Conservation (phyloP, 2,329 filamentous ascomycete species). For the Colletotrichum costaricense region DNA sequence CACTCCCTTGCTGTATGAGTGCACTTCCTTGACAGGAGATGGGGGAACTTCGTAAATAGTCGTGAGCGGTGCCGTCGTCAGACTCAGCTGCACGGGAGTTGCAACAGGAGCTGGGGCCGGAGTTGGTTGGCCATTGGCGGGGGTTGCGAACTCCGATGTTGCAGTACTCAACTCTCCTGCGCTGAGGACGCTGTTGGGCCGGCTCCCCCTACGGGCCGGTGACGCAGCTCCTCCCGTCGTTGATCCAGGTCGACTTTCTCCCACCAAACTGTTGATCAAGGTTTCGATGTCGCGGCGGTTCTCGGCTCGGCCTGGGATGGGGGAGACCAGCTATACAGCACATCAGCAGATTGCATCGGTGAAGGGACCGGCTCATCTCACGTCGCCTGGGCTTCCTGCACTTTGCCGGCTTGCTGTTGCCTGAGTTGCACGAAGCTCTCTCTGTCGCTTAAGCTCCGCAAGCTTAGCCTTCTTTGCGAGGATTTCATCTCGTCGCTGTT, state of each 20-base stretch:
- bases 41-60: constrained; percentile 86
- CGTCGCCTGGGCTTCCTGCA: constrained; percentile 77
- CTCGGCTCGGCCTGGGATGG: constrained; percentile 76
- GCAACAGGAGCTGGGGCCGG: constrained; percentile 47
- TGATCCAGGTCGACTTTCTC: constrained; percentile 79
- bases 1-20: constrained; percentile 97
- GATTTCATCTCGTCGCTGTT: constrained; percentile 94
- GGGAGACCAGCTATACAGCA: constrained; percentile 63
- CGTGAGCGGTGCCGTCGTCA: constrained; percentile 78
- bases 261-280: constrained; percentile 86
- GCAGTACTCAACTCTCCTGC: constrained; percentile 84
- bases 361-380: constrained; percentile 54
- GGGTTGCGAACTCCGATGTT: constrained; percentile 69
- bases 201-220: constrained; percentile 76
- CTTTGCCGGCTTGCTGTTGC: constrained; percentile 76
- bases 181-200: constrained; percentile 88
- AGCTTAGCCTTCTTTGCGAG: constrained; percentile 97
- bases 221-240: constrained; percentile 73
- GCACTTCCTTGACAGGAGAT: constrained; percentile 82
- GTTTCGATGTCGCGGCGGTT: constrained; percentile 83
- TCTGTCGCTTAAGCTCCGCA: constrained; percentile 92
- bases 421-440: constrained; percentile 84
- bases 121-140: constrained; percentile 53
- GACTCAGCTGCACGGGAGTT: constrained; percentile 67
- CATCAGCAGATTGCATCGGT: constrained; percentile 19